A percentile compares a stretch with the other conserved stretches of the same genome.
Conservation (phyloP, 257 asterid genomes). For the Solanum chmielewskii region DNA sequence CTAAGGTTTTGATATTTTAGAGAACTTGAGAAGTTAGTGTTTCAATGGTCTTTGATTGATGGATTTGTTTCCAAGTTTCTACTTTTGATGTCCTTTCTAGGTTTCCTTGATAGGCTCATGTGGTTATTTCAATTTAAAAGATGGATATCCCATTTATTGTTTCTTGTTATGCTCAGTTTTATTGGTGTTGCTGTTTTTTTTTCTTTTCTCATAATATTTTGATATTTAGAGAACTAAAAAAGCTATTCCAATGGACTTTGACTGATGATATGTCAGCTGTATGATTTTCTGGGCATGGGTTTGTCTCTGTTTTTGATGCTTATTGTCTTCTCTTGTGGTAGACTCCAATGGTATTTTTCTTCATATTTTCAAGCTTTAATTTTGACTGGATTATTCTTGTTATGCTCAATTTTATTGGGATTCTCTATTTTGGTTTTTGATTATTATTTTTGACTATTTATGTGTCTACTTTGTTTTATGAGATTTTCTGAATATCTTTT, state of each 20-base stretch:
- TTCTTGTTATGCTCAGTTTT: background rate
- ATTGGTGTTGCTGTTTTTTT: background rate
- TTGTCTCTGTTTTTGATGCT: background rate
- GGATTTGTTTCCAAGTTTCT: background rate
- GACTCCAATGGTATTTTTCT: background rate
- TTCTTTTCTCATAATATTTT: background rate
- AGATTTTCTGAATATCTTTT: background rate
- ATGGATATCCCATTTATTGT: background rate
- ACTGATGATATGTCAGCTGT: background rate
- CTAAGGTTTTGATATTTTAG: background rate
- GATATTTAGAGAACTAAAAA: background rate
- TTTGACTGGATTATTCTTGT: background rate
- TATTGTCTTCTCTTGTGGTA: background rate
- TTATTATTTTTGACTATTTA: background rate
- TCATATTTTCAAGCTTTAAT: background rate
- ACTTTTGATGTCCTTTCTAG: background rate
- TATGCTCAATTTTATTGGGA: background rate
- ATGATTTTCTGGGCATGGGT: background rate
- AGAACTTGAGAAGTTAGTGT: background rate
- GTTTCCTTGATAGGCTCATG: background rate
- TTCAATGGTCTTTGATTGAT: background rate
- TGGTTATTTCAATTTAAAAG: background rate
- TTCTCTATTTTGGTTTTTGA: background rate
- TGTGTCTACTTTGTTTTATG: background rate
- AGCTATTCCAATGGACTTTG: background rate